Conservation (phyloP, 331 rosid species). For the Quercus tomentella region DNA sequence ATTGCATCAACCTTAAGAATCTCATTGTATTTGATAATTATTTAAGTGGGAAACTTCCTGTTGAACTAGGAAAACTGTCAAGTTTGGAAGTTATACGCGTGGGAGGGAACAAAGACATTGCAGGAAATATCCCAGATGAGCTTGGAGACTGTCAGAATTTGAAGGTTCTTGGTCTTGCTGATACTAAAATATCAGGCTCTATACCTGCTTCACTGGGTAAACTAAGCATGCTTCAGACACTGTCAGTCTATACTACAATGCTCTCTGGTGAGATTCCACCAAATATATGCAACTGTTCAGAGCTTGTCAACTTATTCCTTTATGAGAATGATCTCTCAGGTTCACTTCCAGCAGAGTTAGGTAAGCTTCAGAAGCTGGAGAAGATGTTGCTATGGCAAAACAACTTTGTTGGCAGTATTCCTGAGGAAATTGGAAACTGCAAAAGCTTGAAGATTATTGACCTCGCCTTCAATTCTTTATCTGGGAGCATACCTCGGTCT, state of each 20-base stretch:
- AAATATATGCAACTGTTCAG: conserved; percentile 69
- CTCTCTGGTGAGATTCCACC: conserved; percentile 67
- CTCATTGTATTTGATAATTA: conserved; percentile 53
- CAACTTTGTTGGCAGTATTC: conserved; percentile 54
- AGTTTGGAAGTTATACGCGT: conserved; percentile 53
- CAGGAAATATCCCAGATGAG: conserved; percentile 51
- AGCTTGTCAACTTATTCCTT: conserved; percentile 57
- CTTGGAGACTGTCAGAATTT: conserved; percentile 58
- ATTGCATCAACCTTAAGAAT: conserved; percentile 43
- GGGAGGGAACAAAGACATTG: conserved; percentile 64
- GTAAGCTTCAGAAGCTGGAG: conserved; percentile 60
- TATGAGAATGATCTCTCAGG: conserved; percentile 65
- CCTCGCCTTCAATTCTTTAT: conserved; percentile 60
- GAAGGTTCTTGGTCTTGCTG: conserved; percentile 61
- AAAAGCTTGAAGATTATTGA: conserved; percentile 54
- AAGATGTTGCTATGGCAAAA: conserved; percentile 77
- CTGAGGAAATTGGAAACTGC: conserved; percentile 71
- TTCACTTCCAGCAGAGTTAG: conserved; percentile 53
- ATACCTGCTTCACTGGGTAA: conserved; percentile 66
- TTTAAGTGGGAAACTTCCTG: conserved; percentile 48
- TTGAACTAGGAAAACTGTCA: conserved; percentile 42
- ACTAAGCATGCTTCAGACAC: conserved; percentile 45
- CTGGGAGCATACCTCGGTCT: conserved; percentile 64
- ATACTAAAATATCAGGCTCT: conserved; percentile 60
- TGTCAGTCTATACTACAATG: conserved; percentile 61